These are phyloP conservation scores for Collybiopsis confluens DNA, from an alignment of 768 basidiomycete species.

Conservation along the genomic window DNA sequence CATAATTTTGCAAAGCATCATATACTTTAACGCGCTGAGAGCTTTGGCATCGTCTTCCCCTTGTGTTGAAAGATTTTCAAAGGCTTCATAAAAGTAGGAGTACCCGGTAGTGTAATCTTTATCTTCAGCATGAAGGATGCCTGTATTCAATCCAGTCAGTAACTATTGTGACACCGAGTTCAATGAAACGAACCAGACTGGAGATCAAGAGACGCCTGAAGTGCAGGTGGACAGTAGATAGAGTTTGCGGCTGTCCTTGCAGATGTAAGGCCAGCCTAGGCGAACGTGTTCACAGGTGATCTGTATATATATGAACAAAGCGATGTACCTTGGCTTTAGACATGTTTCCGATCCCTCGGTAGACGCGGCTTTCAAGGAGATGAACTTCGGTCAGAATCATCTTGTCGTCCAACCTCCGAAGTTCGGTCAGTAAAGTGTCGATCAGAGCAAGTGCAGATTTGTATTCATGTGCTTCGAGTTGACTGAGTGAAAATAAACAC, in stretches of 20 bases:
- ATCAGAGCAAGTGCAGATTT: conserved; percentile 78
- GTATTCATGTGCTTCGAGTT: conserved; percentile 73
- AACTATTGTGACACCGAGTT: background rate
- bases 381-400: conserved; percentile 97
- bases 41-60: conserved; percentile 68
- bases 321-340: conserved; percentile 76
- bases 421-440: conserved; percentile 83
- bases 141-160: conserved; percentile 21
- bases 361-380: conserved; percentile 87
- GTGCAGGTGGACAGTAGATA: conserved; percentile 67
- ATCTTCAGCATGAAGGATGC: conserved; percentile 92
- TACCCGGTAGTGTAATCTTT: conserved; percentile 97
- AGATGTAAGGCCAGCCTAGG: conserved; percentile 80
- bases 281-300: too few species aligned
- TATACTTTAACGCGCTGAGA: conserved; percentile 89
- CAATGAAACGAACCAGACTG: conserved; percentile 30
- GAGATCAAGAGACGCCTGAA: conserved; percentile 47
- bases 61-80: conserved; percentile 80
- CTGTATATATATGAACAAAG: background rate
- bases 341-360: conserved; percentile 85
- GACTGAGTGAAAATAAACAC: conserved; percentile 33
- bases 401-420: conserved; percentile 94
- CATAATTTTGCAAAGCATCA: conserved; percentile 99
- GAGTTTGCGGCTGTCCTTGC: conserved; percentile 92
- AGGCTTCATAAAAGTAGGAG: conserved; percentile 96